These are phyloP conservation scores for Knufia fluminis DNA, from an alignment of 2,329 filamentous ascomycete genomes.

Conservation along the genomic window DNA sequence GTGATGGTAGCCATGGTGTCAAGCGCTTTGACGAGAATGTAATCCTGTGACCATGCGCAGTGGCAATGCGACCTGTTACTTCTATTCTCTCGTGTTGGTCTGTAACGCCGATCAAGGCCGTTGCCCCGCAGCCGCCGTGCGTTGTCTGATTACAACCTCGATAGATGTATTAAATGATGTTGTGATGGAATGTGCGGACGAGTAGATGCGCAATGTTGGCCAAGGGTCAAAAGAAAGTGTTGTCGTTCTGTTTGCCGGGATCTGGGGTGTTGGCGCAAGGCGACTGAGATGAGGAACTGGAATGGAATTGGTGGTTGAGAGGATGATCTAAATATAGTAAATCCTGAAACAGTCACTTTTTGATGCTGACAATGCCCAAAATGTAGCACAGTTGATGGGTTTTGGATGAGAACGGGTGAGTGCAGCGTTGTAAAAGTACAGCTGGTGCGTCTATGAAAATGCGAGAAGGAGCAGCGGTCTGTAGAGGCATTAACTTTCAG, in stretches of 20 bases:
- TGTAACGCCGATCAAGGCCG: background rate
- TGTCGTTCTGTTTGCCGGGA: background rate
- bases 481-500: background rate
- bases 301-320: conserved; percentile 3
- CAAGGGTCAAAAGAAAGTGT: background rate
- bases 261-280: background rate
- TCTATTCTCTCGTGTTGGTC: background rate
- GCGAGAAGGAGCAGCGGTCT: background rate
- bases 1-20: conserved; percentile 27
- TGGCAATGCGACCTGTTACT: background rate
- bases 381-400: background rate
- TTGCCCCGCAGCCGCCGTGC: conserved; percentile 1
- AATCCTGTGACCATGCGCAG: conserved; percentile 9
- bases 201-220: background rate
- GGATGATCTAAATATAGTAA: conserved; percentile 7
- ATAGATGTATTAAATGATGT: background rate
- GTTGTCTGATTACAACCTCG: background rate
- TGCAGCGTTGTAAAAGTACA: background rate
- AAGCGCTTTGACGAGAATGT: background rate
- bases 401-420: background rate
- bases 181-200: background rate
- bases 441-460: background rate
- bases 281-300: background rate
- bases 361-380: conserved; percentile 1
- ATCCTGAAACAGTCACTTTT: conserved; percentile 3